Evolutionary conservation across 768 basidiomycete genomes (phyloP).

Genomic region (Strobilomyces confusus): DNA sequence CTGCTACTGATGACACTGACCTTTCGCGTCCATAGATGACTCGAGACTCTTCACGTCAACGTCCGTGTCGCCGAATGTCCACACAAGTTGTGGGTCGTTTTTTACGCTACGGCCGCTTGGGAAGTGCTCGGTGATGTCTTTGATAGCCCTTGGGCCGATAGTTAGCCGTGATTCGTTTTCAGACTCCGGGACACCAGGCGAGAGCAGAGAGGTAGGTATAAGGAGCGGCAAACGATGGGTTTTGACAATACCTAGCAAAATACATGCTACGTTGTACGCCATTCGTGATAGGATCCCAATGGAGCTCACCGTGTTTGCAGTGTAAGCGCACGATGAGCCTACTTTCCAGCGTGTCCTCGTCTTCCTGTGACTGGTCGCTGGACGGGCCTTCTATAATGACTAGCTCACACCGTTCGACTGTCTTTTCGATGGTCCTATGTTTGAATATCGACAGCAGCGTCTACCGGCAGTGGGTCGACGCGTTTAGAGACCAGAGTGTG

Average conservation of each 20-base stretch:
- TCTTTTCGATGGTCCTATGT: slow-evolving; percentile 70
- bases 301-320: slow-evolving; percentile 72
- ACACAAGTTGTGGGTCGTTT: slow-evolving; percentile 74
- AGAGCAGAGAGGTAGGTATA: slow-evolving; percentile 53
- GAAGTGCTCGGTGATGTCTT: slow-evolving; percentile 81
- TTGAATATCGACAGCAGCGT: slow-evolving; percentile 70
- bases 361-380: slow-evolving; percentile 30
- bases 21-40: slow-evolving; percentile 60
- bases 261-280: slow-evolving; percentile 9
- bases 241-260: slow-evolving; percentile 63
- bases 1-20: slow-evolving; percentile 32
- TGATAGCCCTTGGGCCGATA: slow-evolving; percentile 69
- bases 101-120: slow-evolving; percentile 57
- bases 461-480: slow-evolving; percentile 32
- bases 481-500: neutral
- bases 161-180: slow-evolving; percentile 59
- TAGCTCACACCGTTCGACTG: slow-evolving; percentile 73
- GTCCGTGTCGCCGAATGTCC: slow-evolving; percentile 70
- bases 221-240: slow-evolving; percentile 71
- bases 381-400: slow-evolving; percentile 56
- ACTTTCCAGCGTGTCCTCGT: slow-evolving; percentile 62
- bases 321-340: slow-evolving; percentile 67
- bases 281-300: neutral
- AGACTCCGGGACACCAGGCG: slow-evolving; percentile 61
- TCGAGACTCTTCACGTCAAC: slow-evolving; percentile 68